Evolutionary conservation across 371 early-diverging fungal genomes (phyloP), one percentile per base, ranked within the genome.

Genomic region (Massospora cicadina): DNA sequence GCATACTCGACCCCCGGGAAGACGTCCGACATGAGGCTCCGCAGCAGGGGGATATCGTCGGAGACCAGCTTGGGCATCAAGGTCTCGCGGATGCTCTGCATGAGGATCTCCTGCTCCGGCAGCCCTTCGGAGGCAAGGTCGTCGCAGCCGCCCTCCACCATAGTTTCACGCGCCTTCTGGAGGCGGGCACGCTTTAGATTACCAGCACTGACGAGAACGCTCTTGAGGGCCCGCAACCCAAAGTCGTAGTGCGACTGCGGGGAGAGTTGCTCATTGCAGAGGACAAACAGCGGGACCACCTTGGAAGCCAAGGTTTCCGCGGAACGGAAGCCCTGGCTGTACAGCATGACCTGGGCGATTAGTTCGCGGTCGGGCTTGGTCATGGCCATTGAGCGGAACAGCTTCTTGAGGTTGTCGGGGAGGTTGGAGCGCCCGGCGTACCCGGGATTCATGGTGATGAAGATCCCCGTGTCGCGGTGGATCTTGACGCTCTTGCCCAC

Each of bases 391-490:
- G 89, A 89, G 55, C 98, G 83, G 86, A 98, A 98, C 63, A 99
- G 80, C 74, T 94, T 95, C 80, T 93, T 96, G 75, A 99, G 79
- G 68, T 97, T 98, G 72, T 96, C 98, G 0, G 99, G 99, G 65
- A 99, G 77, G 69, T 95, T 92, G 66, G 94, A 94, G 55, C 99
- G 88, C 23, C 98, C 99, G 33, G 95, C 94, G 77, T 99, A 99
- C 25, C 97, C 98, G 54, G 99, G 96, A 75, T 99, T 99, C 98
- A 99, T 97, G 33, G 99, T 99, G 68, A 99, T 95, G 72, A 99
- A 99, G 69, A 98, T 91, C 69, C 69, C 88, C 0, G 98, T 98
- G 71, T 90, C 87, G 2, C 80, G 75, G 68, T 92, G 84, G 30
- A 98, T 88, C 54, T 75, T 81, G 25, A 97, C 84, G 54, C 76